phyloP scores from a whole-genome alignment of 2,329 filamentous ascomycete species.

The Pezicula rhizophila region DNA sequence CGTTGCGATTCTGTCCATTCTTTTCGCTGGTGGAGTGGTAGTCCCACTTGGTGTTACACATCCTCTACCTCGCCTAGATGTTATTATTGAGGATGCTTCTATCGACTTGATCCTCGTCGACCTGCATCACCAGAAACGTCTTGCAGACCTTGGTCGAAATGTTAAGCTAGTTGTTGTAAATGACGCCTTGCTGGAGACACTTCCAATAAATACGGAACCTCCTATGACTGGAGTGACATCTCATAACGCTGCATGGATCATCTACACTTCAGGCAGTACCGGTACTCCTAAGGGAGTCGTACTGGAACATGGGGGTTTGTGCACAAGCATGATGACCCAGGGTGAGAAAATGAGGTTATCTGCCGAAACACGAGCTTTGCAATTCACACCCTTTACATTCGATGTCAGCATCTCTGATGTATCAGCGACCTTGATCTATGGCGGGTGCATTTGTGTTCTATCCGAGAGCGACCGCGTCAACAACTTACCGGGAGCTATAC shows the following conservation, averaged over 20 bases:
- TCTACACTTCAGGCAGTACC: constrained; percentile 13
- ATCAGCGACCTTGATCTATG: constrained; percentile 11
- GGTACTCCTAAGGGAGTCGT: constrained; percentile 13
- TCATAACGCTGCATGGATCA: constrained; percentile 10
- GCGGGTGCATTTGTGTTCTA: constrained; percentile 13
- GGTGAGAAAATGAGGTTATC: constrained; percentile 5
- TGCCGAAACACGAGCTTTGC: constrained; percentile 7
- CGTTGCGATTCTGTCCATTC: constrained; percentile 21
- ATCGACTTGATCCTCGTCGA: background rate
- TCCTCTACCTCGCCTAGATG: background rate
- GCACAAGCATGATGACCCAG: constrained; percentile 2
- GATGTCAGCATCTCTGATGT: constrained; percentile 11
- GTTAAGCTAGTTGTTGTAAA: background rate
- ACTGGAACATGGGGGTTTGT: constrained; percentile 7
- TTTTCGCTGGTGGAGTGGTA: constrained; percentile 18
- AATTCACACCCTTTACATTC: constrained; percentile 12
- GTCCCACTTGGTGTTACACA: constrained; percentile 11
- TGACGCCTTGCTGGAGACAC: background rate
- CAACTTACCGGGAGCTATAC: constrained; percentile 1
- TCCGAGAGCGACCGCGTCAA: constrained; percentile 10
- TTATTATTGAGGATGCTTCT: constrained; percentile 1
- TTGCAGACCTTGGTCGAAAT: background rate
- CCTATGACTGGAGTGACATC: background rate
- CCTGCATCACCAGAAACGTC: background rate
- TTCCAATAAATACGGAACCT: background rate